A percentile compares a stretch with the other conserved stretches of the same genome.
These are phyloP conservation scores for Xanthoconium separans DNA, from an alignment of 1,284 basidiomycete genomes.

Conservation along the genomic window DNA sequence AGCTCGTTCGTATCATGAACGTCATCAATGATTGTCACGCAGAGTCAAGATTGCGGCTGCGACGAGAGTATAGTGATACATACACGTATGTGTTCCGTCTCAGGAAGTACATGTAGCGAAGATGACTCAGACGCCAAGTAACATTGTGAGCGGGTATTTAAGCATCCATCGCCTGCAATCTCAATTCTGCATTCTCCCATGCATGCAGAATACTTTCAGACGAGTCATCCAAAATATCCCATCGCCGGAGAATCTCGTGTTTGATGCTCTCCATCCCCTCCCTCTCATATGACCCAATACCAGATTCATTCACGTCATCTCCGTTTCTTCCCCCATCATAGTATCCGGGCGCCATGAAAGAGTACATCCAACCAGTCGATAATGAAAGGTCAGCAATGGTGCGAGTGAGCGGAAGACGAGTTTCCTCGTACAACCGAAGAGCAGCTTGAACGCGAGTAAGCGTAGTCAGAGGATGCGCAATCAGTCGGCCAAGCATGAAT, in stretches of 20 bases:
- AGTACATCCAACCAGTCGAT: conserved; percentile 4
- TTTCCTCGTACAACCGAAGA: conserved; percentile 32
- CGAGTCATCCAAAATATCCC: not conserved
- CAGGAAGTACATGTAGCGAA: too few species aligned
- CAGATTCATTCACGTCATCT: conserved; percentile 12
- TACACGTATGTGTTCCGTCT: too few species aligned
- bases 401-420: conserved; percentile 25
- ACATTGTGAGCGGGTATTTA: too few species aligned
- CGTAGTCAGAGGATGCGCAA: conserved; percentile 27
- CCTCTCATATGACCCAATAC: conserved; percentile 12
- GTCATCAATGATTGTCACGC: too few species aligned
- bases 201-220: too few species aligned
- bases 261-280: conserved; percentile 10
- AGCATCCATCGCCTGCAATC: too few species aligned
- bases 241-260: conserved; percentile 2
- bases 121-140: too few species aligned
- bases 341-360: conserved; percentile 14
- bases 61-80: too few species aligned
- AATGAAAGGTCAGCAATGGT: conserved; percentile 10
- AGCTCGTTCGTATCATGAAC: too few species aligned
- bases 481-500: conserved; percentile 34
- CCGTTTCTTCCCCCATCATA: conserved; percentile 20
- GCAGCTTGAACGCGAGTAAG: conserved; percentile 17
- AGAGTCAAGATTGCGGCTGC: too few species aligned
- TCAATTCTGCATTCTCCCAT: too few species aligned